Conservation (phyloP, 139 green algal species). For the Chlamydomonas sphaeroides region DNA sequence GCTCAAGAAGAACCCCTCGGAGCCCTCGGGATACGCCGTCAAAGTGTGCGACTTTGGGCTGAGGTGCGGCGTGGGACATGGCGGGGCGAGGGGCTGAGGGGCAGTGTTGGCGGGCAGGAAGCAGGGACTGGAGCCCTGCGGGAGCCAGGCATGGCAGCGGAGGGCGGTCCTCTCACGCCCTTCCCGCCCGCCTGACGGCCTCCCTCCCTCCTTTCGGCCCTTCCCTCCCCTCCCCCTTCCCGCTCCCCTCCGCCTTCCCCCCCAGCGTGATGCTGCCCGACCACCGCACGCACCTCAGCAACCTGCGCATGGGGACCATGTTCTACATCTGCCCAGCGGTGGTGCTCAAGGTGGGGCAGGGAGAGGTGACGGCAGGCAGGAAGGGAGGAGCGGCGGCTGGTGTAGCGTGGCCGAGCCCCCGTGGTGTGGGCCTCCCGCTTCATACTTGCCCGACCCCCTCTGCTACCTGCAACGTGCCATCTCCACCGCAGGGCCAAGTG, state of each 20-base stretch:
- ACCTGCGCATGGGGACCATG: constrained; percentile 39
- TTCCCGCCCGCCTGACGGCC: not conserved
- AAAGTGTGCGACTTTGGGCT: constrained; percentile 44
- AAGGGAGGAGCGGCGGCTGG: too few species aligned
- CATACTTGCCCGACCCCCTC: too few species aligned
- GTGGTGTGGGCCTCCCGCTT: not conserved
- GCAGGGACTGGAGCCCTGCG: too few species aligned
- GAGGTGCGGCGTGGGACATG: too few species aligned
- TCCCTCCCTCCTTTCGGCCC: too few species aligned
- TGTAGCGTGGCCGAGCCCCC: not conserved
- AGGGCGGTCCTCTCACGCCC: too few species aligned
- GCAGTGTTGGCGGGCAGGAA: too few species aligned
- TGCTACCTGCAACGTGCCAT: too few species aligned
- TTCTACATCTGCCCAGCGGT: constrained; percentile 46
- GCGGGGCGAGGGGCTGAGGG: too few species aligned
- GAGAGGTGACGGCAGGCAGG: too few species aligned
- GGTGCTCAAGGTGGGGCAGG: not conserved
- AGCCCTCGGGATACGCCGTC: not conserved
- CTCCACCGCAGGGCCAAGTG: not conserved
- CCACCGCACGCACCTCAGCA: constrained; percentile 33
- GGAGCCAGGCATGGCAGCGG: too few species aligned
- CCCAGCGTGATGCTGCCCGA: constrained; percentile 13
- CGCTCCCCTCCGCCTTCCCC: too few species aligned
- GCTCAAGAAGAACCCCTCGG: constrained; percentile 25
- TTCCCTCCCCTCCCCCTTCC: not conserved